Evolutionary conservation across 768 basidiomycete species (phyloP).

Genomic region (Suillus occidentalis): DNA sequence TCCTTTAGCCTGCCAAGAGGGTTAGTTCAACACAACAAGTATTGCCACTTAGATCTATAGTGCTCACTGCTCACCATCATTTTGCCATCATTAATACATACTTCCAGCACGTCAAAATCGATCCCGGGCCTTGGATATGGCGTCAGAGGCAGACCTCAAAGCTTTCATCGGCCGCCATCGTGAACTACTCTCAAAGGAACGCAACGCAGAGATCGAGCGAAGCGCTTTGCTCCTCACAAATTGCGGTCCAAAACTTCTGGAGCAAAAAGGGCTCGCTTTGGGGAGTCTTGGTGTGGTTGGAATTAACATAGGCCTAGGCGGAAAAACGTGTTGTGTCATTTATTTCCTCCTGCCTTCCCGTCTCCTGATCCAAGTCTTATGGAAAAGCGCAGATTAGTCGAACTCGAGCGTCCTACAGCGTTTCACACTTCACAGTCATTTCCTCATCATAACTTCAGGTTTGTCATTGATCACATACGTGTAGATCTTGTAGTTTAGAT

Average conservation of each 20-base stretch:
- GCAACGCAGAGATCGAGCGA: constrained; percentile 81
- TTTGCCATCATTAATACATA: neutral
- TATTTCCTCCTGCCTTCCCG: neutral
- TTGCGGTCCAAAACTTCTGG: constrained; percentile 81
- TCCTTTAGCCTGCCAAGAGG: no score
- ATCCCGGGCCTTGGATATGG: constrained; percentile 2
- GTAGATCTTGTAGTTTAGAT: neutral
- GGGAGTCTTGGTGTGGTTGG: constrained; percentile 68
- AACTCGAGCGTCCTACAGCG: constrained; percentile 80
- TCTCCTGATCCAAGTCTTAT: constrained; percentile 18
- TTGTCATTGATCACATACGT: constrained; percentile 20
- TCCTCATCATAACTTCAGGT: constrained; percentile 88
- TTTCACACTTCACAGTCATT: constrained; percentile 71
- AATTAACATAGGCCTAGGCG: constrained; percentile 85
- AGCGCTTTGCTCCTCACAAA: constrained; percentile 78
- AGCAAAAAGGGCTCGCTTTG: constrained; percentile 82
- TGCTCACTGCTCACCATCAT: neutral
- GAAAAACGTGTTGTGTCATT: constrained; percentile 68
- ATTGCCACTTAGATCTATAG: no score
- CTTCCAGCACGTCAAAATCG: neutral
- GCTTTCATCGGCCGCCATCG: constrained; percentile 71
- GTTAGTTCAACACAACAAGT: no score
- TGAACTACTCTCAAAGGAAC: constrained; percentile 66
- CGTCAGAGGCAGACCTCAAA: constrained; percentile 35
- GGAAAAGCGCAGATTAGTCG: constrained; percentile 67